Percentiles rank a stretch among this genome's conserved stretches.
Conservation (phyloP, 2,329 filamentous ascomycete species). For the Hortaea sp. region DNA sequence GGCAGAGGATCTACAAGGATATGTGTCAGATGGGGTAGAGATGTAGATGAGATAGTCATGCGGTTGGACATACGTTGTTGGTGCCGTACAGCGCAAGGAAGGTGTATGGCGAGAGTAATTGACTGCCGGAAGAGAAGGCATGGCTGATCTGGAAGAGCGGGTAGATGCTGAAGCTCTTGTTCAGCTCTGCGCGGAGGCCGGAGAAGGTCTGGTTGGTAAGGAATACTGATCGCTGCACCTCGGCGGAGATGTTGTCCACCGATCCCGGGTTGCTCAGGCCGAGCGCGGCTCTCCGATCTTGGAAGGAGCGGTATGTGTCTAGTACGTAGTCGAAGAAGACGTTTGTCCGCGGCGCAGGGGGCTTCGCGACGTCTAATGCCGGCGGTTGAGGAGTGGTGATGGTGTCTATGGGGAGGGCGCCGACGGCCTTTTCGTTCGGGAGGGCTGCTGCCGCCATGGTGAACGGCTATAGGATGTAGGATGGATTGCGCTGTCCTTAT, state of each 20-base stretch:
- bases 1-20: constrained; percentile 67
- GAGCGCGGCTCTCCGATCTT: constrained; percentile 75
- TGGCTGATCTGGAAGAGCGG: constrained; percentile 97
- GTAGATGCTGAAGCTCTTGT: constrained; percentile 87
- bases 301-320: constrained; percentile 72
- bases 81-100: constrained; percentile 92
- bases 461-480: not conserved
- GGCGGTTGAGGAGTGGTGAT: constrained; percentile 7
- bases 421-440: constrained; percentile 16
- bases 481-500: not conserved
- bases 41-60: constrained; percentile 9
- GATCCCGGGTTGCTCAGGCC: constrained; percentile 87
- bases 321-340: constrained; percentile 22
- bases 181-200: constrained; percentile 89
- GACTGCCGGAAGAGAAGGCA: constrained; percentile 84
- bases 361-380: constrained; percentile 11
- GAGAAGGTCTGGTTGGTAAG: constrained; percentile 96
- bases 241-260: constrained; percentile 77
- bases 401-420: constrained; percentile 9
- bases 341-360: constrained; percentile 16
- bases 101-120: constrained; percentile 85
- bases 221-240: constrained; percentile 93
- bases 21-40: constrained; percentile 8
- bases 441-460: constrained; percentile 9
- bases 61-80: constrained; percentile 55